phyloP scores from a whole-genome alignment of 805 yeast species.

The Novakomyces olei region DNA sequence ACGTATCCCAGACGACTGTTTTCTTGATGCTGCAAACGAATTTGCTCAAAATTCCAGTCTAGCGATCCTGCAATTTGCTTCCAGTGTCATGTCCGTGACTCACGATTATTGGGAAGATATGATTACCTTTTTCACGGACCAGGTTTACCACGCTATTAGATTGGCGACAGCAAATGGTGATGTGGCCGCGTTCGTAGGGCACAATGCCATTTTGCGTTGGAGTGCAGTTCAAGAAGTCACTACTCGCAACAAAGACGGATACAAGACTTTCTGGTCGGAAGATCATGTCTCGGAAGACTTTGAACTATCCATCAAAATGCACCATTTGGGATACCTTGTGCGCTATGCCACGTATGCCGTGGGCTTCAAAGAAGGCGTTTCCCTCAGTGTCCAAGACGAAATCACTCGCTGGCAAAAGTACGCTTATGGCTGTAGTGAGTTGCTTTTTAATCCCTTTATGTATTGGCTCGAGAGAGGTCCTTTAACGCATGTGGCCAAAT shows the following conservation, averaged over 20 bases:
- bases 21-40: conserved; percentile 9
- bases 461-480: conserved; percentile 6
- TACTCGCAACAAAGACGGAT: conserved; percentile 5
- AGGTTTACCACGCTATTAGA: conserved; percentile 8
- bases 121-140: conserved; percentile 8
- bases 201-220: conserved; percentile 3
- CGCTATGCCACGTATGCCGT: conserved; percentile 6
- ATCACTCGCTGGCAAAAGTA: conserved; percentile 9
- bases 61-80: conserved; percentile 7
- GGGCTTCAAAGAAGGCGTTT: conserved; percentile 8
- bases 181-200: conserved; percentile 1
- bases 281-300: conserved; percentile 9
- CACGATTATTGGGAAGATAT: conserved; percentile 7
- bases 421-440: conserved; percentile 8
- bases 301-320: conserved; percentile 8
- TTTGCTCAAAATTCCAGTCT: conserved; percentile 8
- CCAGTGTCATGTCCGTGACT: conserved; percentile 8
- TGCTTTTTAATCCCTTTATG: conserved; percentile 6
- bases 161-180: conserved; percentile 9
- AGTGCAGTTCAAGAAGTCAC: conserved; percentile 8
- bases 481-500: conserved; percentile 7
- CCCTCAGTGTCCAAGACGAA: conserved; percentile 8
- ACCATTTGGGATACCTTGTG: conserved; percentile 6
- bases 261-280: conserved; percentile 8
- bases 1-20: conserved; percentile 8